These are phyloP conservation scores for Beverwykella pulmonaria DNA, from an alignment of 495 filamentous ascomycete genomes.

Conservation along the genomic window DNA sequence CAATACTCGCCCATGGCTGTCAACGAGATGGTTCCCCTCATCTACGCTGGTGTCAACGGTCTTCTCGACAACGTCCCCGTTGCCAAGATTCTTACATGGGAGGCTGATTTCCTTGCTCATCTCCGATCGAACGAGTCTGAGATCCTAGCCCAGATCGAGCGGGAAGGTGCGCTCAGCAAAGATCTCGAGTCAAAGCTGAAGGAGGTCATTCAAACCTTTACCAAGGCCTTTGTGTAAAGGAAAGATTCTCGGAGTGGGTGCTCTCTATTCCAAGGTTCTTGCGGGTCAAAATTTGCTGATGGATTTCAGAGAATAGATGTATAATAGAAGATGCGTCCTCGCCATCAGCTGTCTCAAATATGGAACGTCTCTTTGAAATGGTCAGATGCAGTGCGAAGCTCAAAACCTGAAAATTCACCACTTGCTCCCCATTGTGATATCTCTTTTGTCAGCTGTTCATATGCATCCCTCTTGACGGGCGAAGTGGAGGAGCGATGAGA, in stretches of 20 bases:
- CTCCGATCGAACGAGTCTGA: constrained; percentile 86
- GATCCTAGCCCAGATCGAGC: constrained; percentile 83
- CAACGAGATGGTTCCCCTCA: constrained; percentile 98
- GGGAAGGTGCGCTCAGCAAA: constrained; percentile 95
- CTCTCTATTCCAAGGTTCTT: constrained; percentile 34
- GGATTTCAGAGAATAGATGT: constrained; percentile 38
- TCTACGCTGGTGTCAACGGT: constrained; percentile 99
- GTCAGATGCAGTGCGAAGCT: constrained; percentile 10
- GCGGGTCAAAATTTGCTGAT: constrained; percentile 39
- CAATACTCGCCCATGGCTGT: constrained; percentile 99
- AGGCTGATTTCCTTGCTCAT: constrained; percentile 89
- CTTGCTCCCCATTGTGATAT: constrained; percentile 10
- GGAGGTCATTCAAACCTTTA: constrained; percentile 78
- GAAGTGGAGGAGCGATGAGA: neutral
- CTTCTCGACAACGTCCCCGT: constrained; percentile 85
- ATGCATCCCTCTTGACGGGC: neutral
- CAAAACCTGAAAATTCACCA: constrained; percentile 15
- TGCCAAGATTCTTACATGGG: constrained; percentile 83
- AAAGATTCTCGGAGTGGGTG: constrained; percentile 28
- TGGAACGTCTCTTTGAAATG: constrained; percentile 31
- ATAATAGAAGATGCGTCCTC: constrained; percentile 41
- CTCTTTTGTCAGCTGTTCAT: constrained; percentile 25
- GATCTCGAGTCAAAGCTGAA: constrained; percentile 86
- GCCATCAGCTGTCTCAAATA: constrained; percentile 42
- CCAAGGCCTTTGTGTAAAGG: constrained; percentile 76